A percentile compares a stretch with the other conserved stretches of the same genome.
Conservation (phyloP, 2,329 filamentous ascomycete genomes). For the Fusarium albosuccineum region DNA sequence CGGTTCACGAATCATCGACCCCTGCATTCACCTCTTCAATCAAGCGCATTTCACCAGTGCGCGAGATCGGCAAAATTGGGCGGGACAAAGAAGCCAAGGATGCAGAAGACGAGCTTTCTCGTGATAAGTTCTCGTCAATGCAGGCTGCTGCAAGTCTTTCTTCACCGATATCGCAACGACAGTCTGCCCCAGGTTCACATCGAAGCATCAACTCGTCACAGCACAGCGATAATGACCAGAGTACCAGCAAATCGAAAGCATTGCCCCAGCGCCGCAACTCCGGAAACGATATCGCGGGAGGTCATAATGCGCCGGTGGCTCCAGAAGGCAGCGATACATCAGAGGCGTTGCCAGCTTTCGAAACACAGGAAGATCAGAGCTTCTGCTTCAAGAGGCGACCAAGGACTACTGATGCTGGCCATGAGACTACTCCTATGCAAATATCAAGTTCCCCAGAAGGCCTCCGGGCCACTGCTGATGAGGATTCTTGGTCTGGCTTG, state of each 20-base stretch:
- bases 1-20: slow-evolving; percentile 17
- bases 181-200: slow-evolving; percentile 11
- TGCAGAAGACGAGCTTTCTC: slow-evolving; percentile 34
- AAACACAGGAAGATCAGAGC: slow-evolving; percentile 52
- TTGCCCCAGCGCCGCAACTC: not conserved
- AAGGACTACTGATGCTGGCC: not conserved
- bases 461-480: not conserved
- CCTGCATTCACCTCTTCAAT: slow-evolving; percentile 12
- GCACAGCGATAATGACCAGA: slow-evolving; percentile 14
- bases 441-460: not conserved
- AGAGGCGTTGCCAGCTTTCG: slow-evolving; percentile 16
- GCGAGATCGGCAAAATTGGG: slow-evolving; percentile 11
- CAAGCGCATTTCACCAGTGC: slow-evolving; percentile 29
- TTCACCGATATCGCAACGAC: slow-evolving; percentile 47
- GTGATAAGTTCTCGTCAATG: slow-evolving; percentile 18
- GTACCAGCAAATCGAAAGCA: slow-evolving; percentile 10
- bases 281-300: no score
- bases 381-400: slow-evolving; percentile 49
- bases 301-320: not conserved
- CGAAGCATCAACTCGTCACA: slow-evolving; percentile 22
- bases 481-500: slow-evolving; percentile 39
- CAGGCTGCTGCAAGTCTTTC: slow-evolving; percentile 44
- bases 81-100: slow-evolving; percentile 6
- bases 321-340: not conserved
- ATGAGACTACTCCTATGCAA: not conserved